These are phyloP conservation scores for Solanum bulbocastanum DNA, from an alignment of 257 asterid species.

Conservation along the genomic window DNA sequence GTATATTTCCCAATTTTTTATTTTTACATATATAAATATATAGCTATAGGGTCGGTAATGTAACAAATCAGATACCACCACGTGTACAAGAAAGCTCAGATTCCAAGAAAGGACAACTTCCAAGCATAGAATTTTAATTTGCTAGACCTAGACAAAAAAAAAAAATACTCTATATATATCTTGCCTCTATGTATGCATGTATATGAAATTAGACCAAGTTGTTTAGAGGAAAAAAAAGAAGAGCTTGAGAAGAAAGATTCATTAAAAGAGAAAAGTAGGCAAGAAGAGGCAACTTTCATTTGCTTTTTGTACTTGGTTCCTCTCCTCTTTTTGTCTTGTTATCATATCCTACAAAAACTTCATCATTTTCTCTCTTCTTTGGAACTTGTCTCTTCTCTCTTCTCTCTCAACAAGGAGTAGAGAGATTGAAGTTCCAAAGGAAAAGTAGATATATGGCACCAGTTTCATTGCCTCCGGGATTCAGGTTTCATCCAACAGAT, in stretches of 20 bases:
- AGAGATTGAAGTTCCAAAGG: neutral
- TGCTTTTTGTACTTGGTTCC: conserved; percentile 19
- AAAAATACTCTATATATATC: neutral
- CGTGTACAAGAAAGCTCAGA: conserved; percentile 31
- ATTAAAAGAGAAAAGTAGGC: conserved; percentile 36
- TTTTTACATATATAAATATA: neutral
- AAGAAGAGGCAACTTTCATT: conserved; percentile 11
- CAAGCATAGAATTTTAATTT: neutral
- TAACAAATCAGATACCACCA: conserved; percentile 20
- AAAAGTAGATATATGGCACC: conserved; percentile 49
- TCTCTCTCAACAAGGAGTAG: neutral
- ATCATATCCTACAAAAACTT: conserved; percentile 15
- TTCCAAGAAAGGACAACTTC: conserved; percentile 24
- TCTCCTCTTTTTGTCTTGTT: conserved; percentile 50
- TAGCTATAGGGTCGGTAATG: conserved; percentile 5
- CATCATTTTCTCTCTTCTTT: neutral
- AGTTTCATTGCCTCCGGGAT: conserved; percentile 94
- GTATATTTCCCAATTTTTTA: neutral
- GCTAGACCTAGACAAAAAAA: neutral
- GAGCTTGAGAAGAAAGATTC: conserved; percentile 25
- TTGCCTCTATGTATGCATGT: neutral
- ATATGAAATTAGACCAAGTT: neutral
- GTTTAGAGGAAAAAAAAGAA: neutral
- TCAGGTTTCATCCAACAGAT: conserved; percentile 96
- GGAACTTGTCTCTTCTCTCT: no score